Conservation (phyloP, 106 monocot species). For the Hemerocallis citrina region DNA sequence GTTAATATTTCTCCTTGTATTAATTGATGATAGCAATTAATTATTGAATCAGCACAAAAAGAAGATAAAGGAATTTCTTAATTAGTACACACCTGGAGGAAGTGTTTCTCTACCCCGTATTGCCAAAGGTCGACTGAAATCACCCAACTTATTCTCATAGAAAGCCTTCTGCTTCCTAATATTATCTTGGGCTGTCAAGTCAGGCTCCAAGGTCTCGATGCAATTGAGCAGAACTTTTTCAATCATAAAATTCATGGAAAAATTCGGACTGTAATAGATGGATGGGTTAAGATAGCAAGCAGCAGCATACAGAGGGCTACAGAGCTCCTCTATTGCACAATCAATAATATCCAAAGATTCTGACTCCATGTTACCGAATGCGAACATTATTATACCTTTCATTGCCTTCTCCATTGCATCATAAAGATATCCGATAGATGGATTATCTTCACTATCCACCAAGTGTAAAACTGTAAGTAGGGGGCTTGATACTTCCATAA, state of each 20-base stretch:
- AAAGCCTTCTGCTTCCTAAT: constrained; percentile 27
- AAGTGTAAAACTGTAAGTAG: constrained; percentile 21
- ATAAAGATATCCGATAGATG: constrained; percentile 38
- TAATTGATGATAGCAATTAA: too few relatives aligned
- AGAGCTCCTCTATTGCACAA: constrained; percentile 12
- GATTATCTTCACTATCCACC: constrained; percentile 33
- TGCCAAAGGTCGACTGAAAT: constrained; percentile 31
- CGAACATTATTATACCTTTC: constrained; percentile 20
- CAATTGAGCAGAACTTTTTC: constrained; percentile 35
- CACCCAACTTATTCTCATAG: constrained; percentile 28
- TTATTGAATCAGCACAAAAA: too few relatives aligned
- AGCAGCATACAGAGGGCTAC: constrained; percentile 28
- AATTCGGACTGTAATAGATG: constrained; percentile 18
- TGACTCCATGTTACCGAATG: constrained; percentile 18
- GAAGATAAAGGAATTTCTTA: neutral
- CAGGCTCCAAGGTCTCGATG: constrained; percentile 26
- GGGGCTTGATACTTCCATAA: constrained; percentile 33
- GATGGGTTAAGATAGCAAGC: constrained; percentile 38
- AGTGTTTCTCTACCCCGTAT: constrained; percentile 28
- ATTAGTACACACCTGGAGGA: constrained; percentile 20
- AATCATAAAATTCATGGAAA: constrained; percentile 21
- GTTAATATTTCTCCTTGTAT: too few relatives aligned
- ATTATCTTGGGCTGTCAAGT: constrained; percentile 28
- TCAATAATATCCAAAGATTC: constrained; percentile 24
- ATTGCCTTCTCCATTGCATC: constrained; percentile 15